Evolutionary conservation across 1,139 yeast genomes (phyloP).

Genomic region (Geotrichum candidum): DNA sequence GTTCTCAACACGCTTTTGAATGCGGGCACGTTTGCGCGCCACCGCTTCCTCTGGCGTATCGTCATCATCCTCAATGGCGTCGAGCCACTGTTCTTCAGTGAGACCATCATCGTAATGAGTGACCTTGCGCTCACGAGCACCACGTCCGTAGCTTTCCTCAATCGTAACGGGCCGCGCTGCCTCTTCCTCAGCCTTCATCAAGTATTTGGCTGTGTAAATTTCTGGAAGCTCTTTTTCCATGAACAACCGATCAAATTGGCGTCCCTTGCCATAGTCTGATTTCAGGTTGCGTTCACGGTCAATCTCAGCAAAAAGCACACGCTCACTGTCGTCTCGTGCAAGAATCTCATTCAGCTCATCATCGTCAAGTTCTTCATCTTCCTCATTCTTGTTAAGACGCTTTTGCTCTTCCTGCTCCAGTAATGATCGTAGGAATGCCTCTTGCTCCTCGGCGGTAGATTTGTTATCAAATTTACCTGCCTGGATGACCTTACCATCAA

Average conservation of each 20-base stretch:
- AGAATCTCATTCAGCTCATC: conserved; percentile 79
- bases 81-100: conserved; percentile 91
- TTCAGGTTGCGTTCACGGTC: conserved; percentile 57
- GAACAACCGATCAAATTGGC: conserved; percentile 49
- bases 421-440: conserved; percentile 77
- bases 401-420: conserved; percentile 70
- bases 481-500: conserved; percentile 96
- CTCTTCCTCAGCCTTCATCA: conserved; percentile 37
- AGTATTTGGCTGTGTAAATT: conserved; percentile 69
- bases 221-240: conserved; percentile 69
- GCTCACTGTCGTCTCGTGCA: conserved; percentile 76
- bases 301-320: conserved; percentile 54
- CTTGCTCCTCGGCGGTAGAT: conserved; percentile 95
- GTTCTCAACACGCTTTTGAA: conserved; percentile 28
- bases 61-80: conserved; percentile 65
- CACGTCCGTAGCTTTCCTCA: conserved; percentile 51
- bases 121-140: conserved; percentile 74
- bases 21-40: conserved; percentile 50
- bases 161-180: conserved; percentile 22
- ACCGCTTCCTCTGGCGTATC: conserved; percentile 65
- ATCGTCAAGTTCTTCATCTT: conserved; percentile 48
- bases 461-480: conserved; percentile 98
- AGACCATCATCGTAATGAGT: conserved; percentile 87
- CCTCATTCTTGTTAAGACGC: conserved; percentile 47
- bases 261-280: conserved; percentile 39